These are phyloP conservation scores for Tetrahymena thermophila DNA, from an alignment of 73 alveolate genomes.

Conservation along the genomic window DNA sequence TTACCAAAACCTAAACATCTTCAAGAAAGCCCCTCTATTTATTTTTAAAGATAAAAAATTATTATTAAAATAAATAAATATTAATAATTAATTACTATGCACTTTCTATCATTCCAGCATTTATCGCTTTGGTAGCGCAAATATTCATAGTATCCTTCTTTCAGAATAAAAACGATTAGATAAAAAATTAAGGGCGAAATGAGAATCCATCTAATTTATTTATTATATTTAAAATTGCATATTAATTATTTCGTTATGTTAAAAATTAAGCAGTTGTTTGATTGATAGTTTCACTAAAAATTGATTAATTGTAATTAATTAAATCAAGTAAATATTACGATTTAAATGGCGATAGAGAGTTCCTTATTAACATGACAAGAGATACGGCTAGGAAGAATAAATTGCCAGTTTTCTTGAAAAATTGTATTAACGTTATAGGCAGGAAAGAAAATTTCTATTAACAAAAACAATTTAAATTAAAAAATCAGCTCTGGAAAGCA, in stretches of 20 bases:
- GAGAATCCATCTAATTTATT: neutral
- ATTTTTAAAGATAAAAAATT: neutral
- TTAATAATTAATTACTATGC: neutral
- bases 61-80: neutral
- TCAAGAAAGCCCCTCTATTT: neutral
- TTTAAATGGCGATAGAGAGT: slow-evolving; percentile 22
- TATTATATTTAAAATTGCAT: neutral
- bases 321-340: slow-evolving; percentile 8
- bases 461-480: neutral
- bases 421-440: slow-evolving; percentile 2
- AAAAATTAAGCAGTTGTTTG: neutral
- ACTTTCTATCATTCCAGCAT: neutral
- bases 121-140: neutral
- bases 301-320: neutral
- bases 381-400: slow-evolving; percentile 20
- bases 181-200: neutral
- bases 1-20: neutral
- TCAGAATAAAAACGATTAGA: neutral
- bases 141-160: neutral
- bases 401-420: slow-evolving; percentile 12
- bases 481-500: neutral
- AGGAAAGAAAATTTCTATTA: slow-evolving; percentile 15
- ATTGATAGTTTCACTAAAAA: neutral
- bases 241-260: neutral
- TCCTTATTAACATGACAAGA: slow-evolving; percentile 22